Evolutionary conservation across 2,329 filamentous ascomycete genomes (phyloP), one percentile per base, ranked within the genome.

Genomic region (Orbilia quercus): DNA sequence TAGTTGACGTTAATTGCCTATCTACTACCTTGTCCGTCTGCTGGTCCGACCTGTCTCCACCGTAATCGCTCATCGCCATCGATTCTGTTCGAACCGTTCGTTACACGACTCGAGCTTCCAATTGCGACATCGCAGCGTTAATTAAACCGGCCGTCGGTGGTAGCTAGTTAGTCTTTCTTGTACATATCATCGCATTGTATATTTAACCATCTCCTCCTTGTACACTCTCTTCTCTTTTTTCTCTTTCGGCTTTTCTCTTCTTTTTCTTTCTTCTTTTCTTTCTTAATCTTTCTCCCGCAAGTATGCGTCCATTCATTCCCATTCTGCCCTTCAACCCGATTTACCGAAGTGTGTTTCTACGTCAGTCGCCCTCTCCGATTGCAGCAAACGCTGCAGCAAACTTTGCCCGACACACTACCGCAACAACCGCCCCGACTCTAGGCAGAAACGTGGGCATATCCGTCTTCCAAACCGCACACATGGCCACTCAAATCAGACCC

Each of bases 401-500:
- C 50, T 31, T 69, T 44, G 54, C 60, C 28, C 51, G 60, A 40
- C 44, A 53, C 28, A 40, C 66, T 1, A 25, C 60, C 48, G 47
- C 53, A 28, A 73, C 69, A 23, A 60, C 54, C 18, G 48, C 45
- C n/a, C 50, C 62, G 38, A 65, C 48, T 1, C 36, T 66, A 16
- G 60, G 69, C 18, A 65, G 69, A 40, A 65, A 66, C 69, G 20
- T 54, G 40, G 69, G 55, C 34, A 55, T 73, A 6, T 73, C 70
- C 16, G 57, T 59, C 23, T 74, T 74, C 31, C 70, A 74, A 42
- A 23, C 53, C 45, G 55, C 70, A 44, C 57, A 64, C 38, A 74
- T 74, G 70, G 57, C 70, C 11, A 51, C 63, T 58, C 75, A 73
- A 5, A 84, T 84, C 75, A 79, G 79, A 23, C 83, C 83, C 38